Percentiles rank a stretch among this genome's conserved stretches.
Conservation (phyloP, 768 basidiomycete species). For the Russula emetica region DNA sequence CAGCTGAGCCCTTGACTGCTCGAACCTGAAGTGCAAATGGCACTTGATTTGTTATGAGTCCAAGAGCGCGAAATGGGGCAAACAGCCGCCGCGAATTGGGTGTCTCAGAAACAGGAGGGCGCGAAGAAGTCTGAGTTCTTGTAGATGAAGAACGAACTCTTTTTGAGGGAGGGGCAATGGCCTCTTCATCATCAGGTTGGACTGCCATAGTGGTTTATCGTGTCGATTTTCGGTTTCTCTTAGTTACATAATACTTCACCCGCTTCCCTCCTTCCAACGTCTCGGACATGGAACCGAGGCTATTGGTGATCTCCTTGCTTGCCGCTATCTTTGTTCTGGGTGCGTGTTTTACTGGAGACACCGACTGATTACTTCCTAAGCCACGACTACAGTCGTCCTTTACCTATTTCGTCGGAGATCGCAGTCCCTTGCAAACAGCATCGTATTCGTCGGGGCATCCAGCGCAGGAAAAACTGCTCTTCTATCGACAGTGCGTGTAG, state of each 20-base stretch:
- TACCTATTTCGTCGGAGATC: conserved; percentile 42
- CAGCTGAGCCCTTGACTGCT: conserved; percentile 77
- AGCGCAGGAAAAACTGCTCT: conserved; percentile 83
- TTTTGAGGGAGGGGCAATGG: conserved; percentile 13
- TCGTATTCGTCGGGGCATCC: conserved; percentile 71
- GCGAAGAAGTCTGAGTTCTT: not conserved
- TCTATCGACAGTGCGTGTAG: conserved; percentile 54
- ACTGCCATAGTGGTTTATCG: conserved; percentile 9
- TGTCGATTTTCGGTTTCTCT: not conserved
- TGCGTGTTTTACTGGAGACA: not conserved
- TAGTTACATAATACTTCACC: conserved; percentile 3
- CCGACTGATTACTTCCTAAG: conserved; percentile 24
- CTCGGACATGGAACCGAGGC: conserved; percentile 11
- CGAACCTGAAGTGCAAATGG: conserved; percentile 86
- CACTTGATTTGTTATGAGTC: conserved; percentile 85
- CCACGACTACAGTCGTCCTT: conserved; percentile 41
- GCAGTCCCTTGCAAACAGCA: conserved; percentile 48
- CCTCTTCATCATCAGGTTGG: conserved; percentile 10
- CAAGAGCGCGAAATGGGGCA: conserved; percentile 93
- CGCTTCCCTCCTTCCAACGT: not conserved
- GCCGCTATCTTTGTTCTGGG: conserved; percentile 9
- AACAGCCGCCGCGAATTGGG: conserved; percentile 50
- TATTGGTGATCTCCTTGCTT: conserved; percentile 9
- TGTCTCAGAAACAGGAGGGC: not conserved
- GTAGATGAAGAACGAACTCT: conserved; percentile 10